Evolutionary conservation across 306 rosid species (phyloP).

Genomic region (Prunus salicina): DNA sequence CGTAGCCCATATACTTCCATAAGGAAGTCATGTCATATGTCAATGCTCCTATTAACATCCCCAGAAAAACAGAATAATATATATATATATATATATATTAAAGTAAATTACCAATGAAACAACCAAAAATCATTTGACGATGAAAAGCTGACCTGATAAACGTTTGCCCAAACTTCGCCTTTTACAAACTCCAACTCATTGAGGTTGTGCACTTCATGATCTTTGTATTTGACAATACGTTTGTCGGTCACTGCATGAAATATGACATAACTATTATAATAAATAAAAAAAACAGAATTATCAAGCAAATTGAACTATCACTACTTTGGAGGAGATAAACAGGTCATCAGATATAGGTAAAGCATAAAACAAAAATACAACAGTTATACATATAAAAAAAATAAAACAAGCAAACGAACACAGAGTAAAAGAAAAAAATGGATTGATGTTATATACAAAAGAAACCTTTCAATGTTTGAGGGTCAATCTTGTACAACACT

Average conservation of each 20-base stretch:
- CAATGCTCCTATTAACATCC: not conserved
- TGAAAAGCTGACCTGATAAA: slow-evolving; percentile 46
- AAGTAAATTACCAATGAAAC: too few relatives aligned
- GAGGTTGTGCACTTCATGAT: slow-evolving; percentile 65
- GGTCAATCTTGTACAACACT: slow-evolving; percentile 67
- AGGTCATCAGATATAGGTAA: not conserved
- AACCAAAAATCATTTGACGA: not conserved
- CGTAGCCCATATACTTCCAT: not conserved
- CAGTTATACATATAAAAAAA: not conserved
- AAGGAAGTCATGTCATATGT: not conserved
- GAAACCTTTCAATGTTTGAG: slow-evolving; percentile 62
- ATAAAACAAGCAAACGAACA: not conserved
- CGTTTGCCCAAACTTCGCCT: slow-evolving; percentile 94
- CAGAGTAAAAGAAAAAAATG: too few relatives aligned
- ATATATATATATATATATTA: not conserved
- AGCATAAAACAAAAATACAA: not conserved
- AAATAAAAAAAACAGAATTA: not conserved
- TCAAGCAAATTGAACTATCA: not conserved
- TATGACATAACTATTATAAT: not conserved
- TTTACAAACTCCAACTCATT: slow-evolving; percentile 83
- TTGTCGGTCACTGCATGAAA: slow-evolving; percentile 51
- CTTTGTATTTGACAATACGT: slow-evolving; percentile 60
- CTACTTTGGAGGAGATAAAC: not conserved
- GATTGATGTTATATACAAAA: slow-evolving; percentile 1
- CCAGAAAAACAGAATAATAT: not conserved